Evolutionary conservation across 2,329 filamentous ascomycete species (phyloP), one percentile per base, ranked within the genome.

Genomic region (Talaromyces sp.): DNA sequence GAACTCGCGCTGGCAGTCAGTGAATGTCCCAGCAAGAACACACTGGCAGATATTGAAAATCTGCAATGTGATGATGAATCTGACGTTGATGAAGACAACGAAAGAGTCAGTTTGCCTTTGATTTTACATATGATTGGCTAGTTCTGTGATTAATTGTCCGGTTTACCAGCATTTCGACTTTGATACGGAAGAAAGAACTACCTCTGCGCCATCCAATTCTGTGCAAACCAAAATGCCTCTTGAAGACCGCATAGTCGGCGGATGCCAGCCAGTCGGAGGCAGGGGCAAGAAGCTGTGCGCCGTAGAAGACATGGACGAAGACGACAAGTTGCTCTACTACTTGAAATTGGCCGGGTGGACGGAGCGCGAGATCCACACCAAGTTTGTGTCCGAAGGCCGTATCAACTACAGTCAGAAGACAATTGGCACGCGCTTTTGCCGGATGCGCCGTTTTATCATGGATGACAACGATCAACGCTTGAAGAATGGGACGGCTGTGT

Each of bases 241-340:
- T 32, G 81, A 84, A 74, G 82, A 84, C 30, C 82, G 74, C 60
- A 78, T 70, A 13, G 80, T 80, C 28, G 67, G 69, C n/a, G 75
- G 76, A 10, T 75, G 75, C 15, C 71, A 71, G 19, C 70, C 79
- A 25, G 74, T 77, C 5, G 70, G 76, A 27, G 69, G 77, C 19
- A 82, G 78, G 68, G 56, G 60, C 17, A 42, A 52, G n/a, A 75
- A 71, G 42, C 74, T 82, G 25, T 70, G 69, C 9, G 71, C 71
- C 25, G 13, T 62, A 13, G 44, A 59, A 1, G 73, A 81, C 47
- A 73, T 81, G 51, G 78, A 82, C 65, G 76, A 75, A 0, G 79
- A 81, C 39, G 81, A 83, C 62, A 75, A 77, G 51, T 70, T 81
- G 47, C 67, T 72, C 54, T 69, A 68, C 28, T 64, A 66, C 27